phyloP scores from a whole-genome alignment of 2,329 filamentous ascomycete species.

The Monilinia polystroma region DNA sequence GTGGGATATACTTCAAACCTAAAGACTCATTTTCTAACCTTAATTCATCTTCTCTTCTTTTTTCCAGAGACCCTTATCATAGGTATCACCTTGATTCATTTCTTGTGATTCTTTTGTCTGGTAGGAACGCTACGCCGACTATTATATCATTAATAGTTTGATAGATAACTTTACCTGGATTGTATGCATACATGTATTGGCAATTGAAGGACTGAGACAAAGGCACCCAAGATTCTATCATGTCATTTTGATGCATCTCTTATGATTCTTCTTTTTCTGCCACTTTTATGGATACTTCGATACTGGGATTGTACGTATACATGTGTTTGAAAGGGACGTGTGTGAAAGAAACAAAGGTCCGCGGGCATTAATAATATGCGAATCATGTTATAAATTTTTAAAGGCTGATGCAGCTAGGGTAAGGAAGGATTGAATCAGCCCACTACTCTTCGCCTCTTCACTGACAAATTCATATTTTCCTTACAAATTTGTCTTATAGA shows the following conservation, averaged over 20 bases:
- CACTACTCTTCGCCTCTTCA: neutral
- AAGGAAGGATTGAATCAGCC: slow-evolving; percentile 2
- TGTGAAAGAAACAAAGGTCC: neutral
- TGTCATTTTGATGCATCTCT: too few relatives aligned
- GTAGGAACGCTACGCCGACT: too few relatives aligned
- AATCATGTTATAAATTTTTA: neutral
- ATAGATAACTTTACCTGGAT: too few relatives aligned
- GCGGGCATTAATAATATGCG: neutral
- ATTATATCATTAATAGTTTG: too few relatives aligned
- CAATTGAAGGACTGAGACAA: too few relatives aligned
- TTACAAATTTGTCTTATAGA: neutral
- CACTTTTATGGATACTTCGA: too few relatives aligned
- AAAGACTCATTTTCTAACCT: neutral
- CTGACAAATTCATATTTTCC: neutral
- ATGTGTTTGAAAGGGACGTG: neutral
- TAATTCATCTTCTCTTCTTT: neutral
- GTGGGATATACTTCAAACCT: neutral
- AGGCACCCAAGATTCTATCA: too few relatives aligned
- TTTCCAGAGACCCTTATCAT: too few relatives aligned
- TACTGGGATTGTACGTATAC: neutral
- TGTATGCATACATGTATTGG: too few relatives aligned
- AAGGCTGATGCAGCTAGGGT: neutral
- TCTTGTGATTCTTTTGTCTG: neutral
- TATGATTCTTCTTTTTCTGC: too few relatives aligned
- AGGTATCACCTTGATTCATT: too few relatives aligned